Evolutionary conservation across 768 basidiomycete genomes (phyloP).

Genomic region (Hypholoma sublateritium): DNA sequence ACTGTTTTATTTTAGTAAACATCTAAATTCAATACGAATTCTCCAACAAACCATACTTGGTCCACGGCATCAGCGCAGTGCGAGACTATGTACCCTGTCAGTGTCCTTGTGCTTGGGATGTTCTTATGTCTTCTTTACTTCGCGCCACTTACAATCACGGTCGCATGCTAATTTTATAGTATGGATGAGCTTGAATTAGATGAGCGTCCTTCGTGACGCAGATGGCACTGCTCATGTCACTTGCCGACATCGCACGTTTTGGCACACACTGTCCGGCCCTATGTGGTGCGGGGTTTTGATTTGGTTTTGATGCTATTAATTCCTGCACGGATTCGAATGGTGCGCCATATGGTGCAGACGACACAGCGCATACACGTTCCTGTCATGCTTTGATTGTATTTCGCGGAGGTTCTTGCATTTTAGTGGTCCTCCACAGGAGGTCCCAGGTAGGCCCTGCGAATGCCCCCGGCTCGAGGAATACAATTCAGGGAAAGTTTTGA

Average conservation of each 20-base stretch:
- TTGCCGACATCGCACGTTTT: too few relatives aligned
- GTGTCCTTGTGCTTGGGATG: background rate
- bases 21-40: background rate
- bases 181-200: background rate
- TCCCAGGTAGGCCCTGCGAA: background rate
- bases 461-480: background rate
- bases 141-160: too few relatives aligned
- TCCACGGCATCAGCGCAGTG: conserved; percentile 3
- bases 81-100: background rate
- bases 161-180: too few relatives aligned
- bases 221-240: too few relatives aligned
- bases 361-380: background rate
- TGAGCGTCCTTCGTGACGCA: too few relatives aligned
- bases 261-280: too few relatives aligned
- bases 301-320: background rate
- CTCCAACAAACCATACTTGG: background rate
- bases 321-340: background rate
- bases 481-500: background rate
- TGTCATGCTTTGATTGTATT: background rate
- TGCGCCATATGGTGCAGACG: background rate
- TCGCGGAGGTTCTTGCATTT: background rate
- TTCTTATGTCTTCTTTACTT: too few relatives aligned
- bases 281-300: too few relatives aligned
- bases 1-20: background rate
- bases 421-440: background rate